Evolutionary conservation across 177 flowering plant genomes (phyloP), one percentile per base, ranked within the genome.

Genomic region (Vitis hybrid): DNA sequence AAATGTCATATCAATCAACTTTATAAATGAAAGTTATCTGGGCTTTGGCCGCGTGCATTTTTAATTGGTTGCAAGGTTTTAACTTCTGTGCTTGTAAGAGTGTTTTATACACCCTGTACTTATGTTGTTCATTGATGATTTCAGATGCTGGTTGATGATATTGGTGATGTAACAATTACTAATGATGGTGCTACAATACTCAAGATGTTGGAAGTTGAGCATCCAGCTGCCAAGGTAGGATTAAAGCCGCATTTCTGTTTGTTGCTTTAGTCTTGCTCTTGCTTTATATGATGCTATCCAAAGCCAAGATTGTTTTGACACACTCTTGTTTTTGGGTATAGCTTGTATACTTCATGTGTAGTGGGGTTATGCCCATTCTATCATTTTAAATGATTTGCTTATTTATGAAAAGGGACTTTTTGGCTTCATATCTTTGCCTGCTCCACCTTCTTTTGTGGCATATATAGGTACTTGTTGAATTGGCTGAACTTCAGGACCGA

Each of bases 181-280:
- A 96, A 94, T 74, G 99, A 96, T 74, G 99, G 99, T 77, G 98
- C 99, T n/a, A 94, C 99, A 2, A 94, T 96, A 71, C 85, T 96
- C 10, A 89, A 85, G 83, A 96, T 96, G 98, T 82, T 96, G 60
- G 98, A 96, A 75, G 97, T 96, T 62, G 98, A 94, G 84, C 99
- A 96, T 73, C 97, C 99, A 58, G 96, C 98, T 75, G 99, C 98
- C n/a, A 96, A 96, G 97, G 99, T 92, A 72, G 58, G 22, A 6
- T 6, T 5, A 26, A 16, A 58, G 33, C 0, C 0, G 3, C 7
- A 12, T 39, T 52, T 39, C 62, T 7, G 29, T 20, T 51, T 53
- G 7, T 15, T 33, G 12, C 16, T 75, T 20, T 20, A 45, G 10
- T n/a, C 55, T 56, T 65, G 10, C 29, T 55, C 20, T 65, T 61